Evolutionary conservation across 495 filamentous ascomycete species (phyloP), one percentile per base, ranked within the genome.

Genomic region (Penicillium psychrofluorescens): DNA sequence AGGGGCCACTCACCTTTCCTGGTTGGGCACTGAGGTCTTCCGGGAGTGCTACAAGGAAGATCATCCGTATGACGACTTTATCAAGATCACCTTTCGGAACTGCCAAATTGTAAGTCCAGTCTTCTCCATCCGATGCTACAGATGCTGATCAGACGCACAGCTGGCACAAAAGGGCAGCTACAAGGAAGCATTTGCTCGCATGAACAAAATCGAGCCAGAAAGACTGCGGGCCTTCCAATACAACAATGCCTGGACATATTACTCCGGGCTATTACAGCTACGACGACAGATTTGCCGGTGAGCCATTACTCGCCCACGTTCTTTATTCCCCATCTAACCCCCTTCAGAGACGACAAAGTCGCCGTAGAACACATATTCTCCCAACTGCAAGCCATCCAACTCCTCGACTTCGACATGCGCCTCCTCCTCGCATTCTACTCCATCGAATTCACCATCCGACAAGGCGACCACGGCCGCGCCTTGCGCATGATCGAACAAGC

Each of bases 161-260:
- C 63, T 78, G 31, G 62, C 68, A 14, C 79, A 79, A 57, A 69
- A 67, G 36, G 91, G 92, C 4, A 75, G 76, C 10, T 92, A 86
- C 61, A 79, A 84, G 11, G 77, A 85, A 44, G 88, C 82, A 0
- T 68, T 86, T 29, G 68, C 70, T 10, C 74, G 69, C 31, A 72
- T 96, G 45, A 81, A 90, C 43, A 64, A 70, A n/a, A 64, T 90
- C 36, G 72, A 83, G 37, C 67, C 69, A 11, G 79, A 86, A 53
- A 74, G 72, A 15, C 69, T 89, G n/a, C 79, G 83, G 10, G 81
- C 85, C 5, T 74, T 90, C 43, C 92, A 86, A 59, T 71, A 83
- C 11, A 81, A 83, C 52, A 89, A 95, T 61, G 79, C 85, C 57
- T 90, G 89, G 84, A 71, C 77, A 11, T 77, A 78, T 29, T 89